Evolutionary conservation across 805 yeast genomes (phyloP), one percentile per base, ranked within the genome.

Genomic region (Ogataea dorogensis): DNA sequence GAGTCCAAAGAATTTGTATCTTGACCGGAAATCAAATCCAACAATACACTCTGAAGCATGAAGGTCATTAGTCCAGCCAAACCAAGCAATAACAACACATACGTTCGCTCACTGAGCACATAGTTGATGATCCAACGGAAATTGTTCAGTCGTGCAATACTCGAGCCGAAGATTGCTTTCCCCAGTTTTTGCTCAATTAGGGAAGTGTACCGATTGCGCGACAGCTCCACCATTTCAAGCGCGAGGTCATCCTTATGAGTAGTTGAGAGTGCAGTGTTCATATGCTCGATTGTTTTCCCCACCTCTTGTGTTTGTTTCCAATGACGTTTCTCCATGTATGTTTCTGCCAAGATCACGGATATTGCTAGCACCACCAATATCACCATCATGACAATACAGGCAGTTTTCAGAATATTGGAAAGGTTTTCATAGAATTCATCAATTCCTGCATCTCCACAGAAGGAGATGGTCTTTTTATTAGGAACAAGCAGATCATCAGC

Each of bases 61-160:
- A 80, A 73, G 1, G 77, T 57, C 0, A 74, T 9, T 0, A 83
- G 36, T 0, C 93, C 93, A 11, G 73, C 60, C 0, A 80, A 5
- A 0, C 82, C 84, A 1, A 86, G 44, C 1, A 72, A 56, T 1
- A 86, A 52, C 0, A 80, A 49, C 0, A 70, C 49, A 1, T 71
- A 38, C 0, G 89, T 73, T 9, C 75, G 67, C 2, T 69, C 61
- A 1, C 87, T 73, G 2, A 75, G 55, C n/a, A 71, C 46, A 53
- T 81, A 80, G 28, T 63, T 64, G 1, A 73, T 34, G 11, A 67
- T 36, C 83, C 83, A 78, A 38, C 49, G 26, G 7, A 47, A 36
- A 41, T 46, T 54, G 44, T 48, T 35, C 24, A 36, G 36, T 10
- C 25, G 47, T 9, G 35, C 26, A 11, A 43, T 32, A 20, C 48